Percentiles rank a stretch among this genome's conserved stretches.
Conservation (phyloP, 83 land plant genomes). For the Picea mariana region DNA sequence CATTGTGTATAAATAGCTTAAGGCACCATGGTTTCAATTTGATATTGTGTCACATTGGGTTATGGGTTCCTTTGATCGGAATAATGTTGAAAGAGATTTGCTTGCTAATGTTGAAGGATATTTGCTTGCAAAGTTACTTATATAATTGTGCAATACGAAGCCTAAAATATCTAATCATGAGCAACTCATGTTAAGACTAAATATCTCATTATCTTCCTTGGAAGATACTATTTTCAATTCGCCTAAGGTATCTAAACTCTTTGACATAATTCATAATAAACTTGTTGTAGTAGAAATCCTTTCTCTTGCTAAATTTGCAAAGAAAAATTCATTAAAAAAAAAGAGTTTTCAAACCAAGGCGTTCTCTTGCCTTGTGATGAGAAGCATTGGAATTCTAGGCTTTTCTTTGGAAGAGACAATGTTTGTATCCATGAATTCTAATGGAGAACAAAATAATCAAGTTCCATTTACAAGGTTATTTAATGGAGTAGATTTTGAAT, state of each 20-base stretch:
- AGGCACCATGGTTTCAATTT: slow-evolving; percentile 68
- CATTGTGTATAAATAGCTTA: slow-evolving; percentile 73
- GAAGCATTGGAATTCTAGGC: too few species aligned
- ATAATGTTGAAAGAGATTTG: slow-evolving; percentile 60
- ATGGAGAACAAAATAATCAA: too few species aligned
- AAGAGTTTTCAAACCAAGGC: slow-evolving; percentile 22
- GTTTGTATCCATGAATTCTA: too few species aligned
- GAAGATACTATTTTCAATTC: slow-evolving; percentile 85
- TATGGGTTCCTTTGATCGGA: slow-evolving; percentile 77
- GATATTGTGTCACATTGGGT: slow-evolving; percentile 78
- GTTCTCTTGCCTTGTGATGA: slow-evolving; percentile 31
- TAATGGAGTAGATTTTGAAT: too few species aligned
- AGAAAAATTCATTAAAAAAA: slow-evolving; percentile 30
- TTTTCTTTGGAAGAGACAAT: too few species aligned
- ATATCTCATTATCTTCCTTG: slow-evolving; percentile 57
- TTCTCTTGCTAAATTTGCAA: slow-evolving; percentile 51
- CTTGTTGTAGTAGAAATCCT: slow-evolving; percentile 48
- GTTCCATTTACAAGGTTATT: too few species aligned
- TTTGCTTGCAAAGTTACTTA: slow-evolving; percentile 62
- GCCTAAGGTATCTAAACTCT: slow-evolving; percentile 81
- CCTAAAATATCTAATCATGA: slow-evolving; percentile 45
- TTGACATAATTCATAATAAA: slow-evolving; percentile 67
- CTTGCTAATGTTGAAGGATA: background rate
- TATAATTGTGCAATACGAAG: slow-evolving; percentile 46
- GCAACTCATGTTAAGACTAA: slow-evolving; percentile 78